Evolutionary conservation across 805 yeast genomes (phyloP).

Genomic region (Kluyveromyces nonfermentans): DNA sequence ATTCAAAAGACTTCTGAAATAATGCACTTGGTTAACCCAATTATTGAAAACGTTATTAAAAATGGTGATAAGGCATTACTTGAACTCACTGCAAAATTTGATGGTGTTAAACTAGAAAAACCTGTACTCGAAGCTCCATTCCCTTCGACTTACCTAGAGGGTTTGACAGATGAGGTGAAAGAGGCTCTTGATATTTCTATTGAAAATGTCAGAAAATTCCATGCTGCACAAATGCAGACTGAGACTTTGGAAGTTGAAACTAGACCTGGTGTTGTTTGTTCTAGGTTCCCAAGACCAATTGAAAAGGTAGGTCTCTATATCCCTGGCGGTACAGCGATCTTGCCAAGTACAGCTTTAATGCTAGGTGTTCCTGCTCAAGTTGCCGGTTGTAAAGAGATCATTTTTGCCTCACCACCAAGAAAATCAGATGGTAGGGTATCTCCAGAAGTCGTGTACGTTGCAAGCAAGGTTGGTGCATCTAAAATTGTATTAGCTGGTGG

Average conservation of each 20-base stretch:
- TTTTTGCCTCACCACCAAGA: conserved; percentile 93
- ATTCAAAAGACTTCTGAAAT: conserved; percentile 89
- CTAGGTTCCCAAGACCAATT: conserved; percentile 91
- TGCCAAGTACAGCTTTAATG: conserved; percentile 97
- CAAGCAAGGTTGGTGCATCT: conserved; percentile 88
- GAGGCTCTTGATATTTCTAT: conserved; percentile 84
- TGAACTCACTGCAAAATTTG: conserved; percentile 88
- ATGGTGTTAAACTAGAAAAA: conserved; percentile 59
- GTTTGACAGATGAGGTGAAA: conserved; percentile 63
- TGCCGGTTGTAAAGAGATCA: conserved; percentile 90
- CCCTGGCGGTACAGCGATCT: conserved; percentile 98
- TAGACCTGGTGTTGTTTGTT: conserved; percentile 85
- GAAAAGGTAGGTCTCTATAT: conserved; percentile 91
- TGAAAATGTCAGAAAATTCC: conserved; percentile 83
- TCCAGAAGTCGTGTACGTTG: conserved; percentile 96
- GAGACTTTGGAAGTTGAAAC: conserved; percentile 80
- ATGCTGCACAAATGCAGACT: conserved; percentile 77
- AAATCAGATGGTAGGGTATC: conserved; percentile 77
- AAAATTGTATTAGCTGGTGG: conserved; percentile 95
- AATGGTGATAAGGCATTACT: conserved; percentile 82
- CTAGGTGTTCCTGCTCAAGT: conserved; percentile 97
- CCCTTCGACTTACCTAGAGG: conserved; percentile 63
- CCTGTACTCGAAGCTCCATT: conserved; percentile 87
- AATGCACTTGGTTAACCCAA: conserved; percentile 87
- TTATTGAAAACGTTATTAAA: conserved; percentile 63